A percentile compares a stretch with the other conserved stretches of the same genome.
Evolutionary conservation across 2,329 filamentous ascomycete genomes (phyloP).

Genomic region (Lecanicillium sp.): DNA sequence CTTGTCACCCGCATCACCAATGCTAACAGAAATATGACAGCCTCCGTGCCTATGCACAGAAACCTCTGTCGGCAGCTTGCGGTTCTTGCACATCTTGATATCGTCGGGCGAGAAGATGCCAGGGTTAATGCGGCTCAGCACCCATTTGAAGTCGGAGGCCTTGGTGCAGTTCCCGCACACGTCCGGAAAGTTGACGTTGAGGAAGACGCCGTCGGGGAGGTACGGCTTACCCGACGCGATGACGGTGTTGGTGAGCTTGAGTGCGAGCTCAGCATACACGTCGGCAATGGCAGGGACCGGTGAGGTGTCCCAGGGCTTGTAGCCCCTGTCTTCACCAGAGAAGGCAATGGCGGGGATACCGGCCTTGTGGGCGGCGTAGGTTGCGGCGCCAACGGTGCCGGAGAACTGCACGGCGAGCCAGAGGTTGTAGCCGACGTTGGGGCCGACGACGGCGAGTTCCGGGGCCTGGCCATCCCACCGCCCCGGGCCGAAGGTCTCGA

Average conservation of each 20-base stretch:
- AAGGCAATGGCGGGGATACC: slow-evolving; percentile 64
- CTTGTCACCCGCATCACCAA: slow-evolving; percentile 56
- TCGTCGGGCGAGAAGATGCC: slow-evolving; percentile 49
- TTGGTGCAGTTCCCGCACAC: slow-evolving; percentile 45
- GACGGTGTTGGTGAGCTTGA: slow-evolving; percentile 50
- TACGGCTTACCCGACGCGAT: slow-evolving; percentile 54
- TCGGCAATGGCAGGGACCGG: slow-evolving; percentile 48
- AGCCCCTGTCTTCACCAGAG: slow-evolving; percentile 46
- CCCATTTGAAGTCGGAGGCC: slow-evolving; percentile 53
- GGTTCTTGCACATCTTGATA: slow-evolving; percentile 49
- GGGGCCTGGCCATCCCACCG: slow-evolving; percentile 47
- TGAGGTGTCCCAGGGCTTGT: slow-evolving; percentile 46
- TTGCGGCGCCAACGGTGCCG: slow-evolving; percentile 61
- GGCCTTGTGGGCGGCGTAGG: slow-evolving; percentile 46
- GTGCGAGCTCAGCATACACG: slow-evolving; percentile 59
- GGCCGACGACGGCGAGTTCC: slow-evolving; percentile 60
- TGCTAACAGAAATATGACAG: slow-evolving; percentile 58
- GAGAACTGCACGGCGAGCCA: slow-evolving; percentile 52
- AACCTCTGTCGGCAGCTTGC: slow-evolving; percentile 53
- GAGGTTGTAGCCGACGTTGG: slow-evolving; percentile 55
- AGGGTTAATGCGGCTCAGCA: slow-evolving; percentile 56
- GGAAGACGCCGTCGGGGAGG: slow-evolving; percentile 52
- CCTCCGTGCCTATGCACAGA: slow-evolving; percentile 43
- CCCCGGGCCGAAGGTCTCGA: slow-evolving; percentile 47
- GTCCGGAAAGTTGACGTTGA: slow-evolving; percentile 65